Evolutionary conservation across 768 basidiomycete genomes (phyloP).

Genomic region (Pholiota molesta): DNA sequence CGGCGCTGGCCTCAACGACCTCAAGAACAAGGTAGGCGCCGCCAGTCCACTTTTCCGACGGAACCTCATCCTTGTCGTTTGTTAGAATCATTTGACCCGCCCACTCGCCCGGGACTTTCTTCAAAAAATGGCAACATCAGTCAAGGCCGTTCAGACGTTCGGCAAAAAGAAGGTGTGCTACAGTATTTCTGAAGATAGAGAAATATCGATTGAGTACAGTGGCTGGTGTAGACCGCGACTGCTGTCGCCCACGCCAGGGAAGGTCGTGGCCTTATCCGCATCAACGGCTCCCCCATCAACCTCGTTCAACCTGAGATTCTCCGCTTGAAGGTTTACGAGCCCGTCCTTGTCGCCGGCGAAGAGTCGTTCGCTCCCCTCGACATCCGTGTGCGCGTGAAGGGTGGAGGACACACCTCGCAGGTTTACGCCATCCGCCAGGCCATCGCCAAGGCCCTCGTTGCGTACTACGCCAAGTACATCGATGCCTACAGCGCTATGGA

Average conservation of each 20-base stretch:
- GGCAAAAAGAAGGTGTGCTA: slow-evolving; percentile 96
- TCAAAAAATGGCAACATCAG: slow-evolving; percentile 68
- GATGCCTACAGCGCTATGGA: slow-evolving; percentile 97
- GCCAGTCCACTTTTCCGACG: slow-evolving; percentile 13
- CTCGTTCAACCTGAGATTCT: slow-evolving; percentile 95
- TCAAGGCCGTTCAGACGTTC: slow-evolving; percentile 97
- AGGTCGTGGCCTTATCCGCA: slow-evolving; percentile 93
- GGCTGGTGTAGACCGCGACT: slow-evolving; percentile 79
- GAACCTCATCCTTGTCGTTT: slow-evolving; percentile 14
- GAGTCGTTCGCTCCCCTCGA: slow-evolving; percentile 87
- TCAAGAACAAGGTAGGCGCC: slow-evolving; percentile 45
- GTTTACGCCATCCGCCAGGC: slow-evolving; percentile 99
- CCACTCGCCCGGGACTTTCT: slow-evolving; percentile 30
- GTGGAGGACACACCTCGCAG: slow-evolving; percentile 99
- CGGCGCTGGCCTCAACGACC: slow-evolving; percentile 45
- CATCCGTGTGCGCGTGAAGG: slow-evolving; percentile 97
- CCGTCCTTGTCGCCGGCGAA: slow-evolving; percentile 91
- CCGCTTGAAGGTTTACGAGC: slow-evolving; percentile 98
- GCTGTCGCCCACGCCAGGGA: slow-evolving; percentile 97
- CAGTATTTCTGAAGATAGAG: slow-evolving; percentile 10
- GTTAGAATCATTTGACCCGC: slow-evolving; percentile 24
- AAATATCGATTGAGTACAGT: slow-evolving; percentile 11
- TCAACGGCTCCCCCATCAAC: slow-evolving; percentile 96
- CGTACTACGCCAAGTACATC: slow-evolving; percentile 98
- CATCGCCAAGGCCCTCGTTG: slow-evolving; percentile 95